Base-by-base conservation (phyloP, 176 grass and related monocot species). In the Zea luxurians region DNA sequence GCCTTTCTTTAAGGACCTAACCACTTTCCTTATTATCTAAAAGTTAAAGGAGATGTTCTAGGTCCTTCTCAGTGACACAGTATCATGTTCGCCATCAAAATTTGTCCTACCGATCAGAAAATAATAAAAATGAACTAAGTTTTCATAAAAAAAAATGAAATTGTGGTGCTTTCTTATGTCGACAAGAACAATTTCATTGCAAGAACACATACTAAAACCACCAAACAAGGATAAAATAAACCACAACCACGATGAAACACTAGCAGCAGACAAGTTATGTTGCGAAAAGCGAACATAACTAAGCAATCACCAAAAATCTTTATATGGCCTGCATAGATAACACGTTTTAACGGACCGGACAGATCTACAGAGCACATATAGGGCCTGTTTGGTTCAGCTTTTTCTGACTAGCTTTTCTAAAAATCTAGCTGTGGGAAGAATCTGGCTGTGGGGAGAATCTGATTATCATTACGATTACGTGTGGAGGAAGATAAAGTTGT, bases 1-100 rank as follows among this genome's bases (percentile, higher is more conserved):
- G n/a, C n/a, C n/a, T n/a, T n/a, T n/a, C n/a, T n/a, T n/a, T n/a
- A n/a, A n/a, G n/a, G n/a, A n/a, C n/a, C n/a, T n/a, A n/a, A n/a
- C 96, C 88, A 53, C 85, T 84, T 73, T 85, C 82, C 68, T 95
- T 89, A 67, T 87, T 85, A 86, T 99, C 88, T 67, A 99, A 80
- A 88, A 99, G 87, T 38, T 95, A 82, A 71, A 93, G 42, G 16
- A 99, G 83, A 69, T 99, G 96, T 16, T 99, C 90, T 54, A 95
- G 70, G 80, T 99, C 96, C 65, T 87, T 93, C 48, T 95, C 88
- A 2, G 77, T 86, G 61, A 99, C 86, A 97, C 85, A 83, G 88
- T 71, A 58, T 90, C 70, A 75, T 80, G 71, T n/a, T 90, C 83
- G 3, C 53, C 75, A 64, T 81, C 78, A 80, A 84, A 88, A 68